These are phyloP conservation scores for Coniophora puteana DNA, from an alignment of 1,284 basidiomycete species.

Conservation along the genomic window DNA sequence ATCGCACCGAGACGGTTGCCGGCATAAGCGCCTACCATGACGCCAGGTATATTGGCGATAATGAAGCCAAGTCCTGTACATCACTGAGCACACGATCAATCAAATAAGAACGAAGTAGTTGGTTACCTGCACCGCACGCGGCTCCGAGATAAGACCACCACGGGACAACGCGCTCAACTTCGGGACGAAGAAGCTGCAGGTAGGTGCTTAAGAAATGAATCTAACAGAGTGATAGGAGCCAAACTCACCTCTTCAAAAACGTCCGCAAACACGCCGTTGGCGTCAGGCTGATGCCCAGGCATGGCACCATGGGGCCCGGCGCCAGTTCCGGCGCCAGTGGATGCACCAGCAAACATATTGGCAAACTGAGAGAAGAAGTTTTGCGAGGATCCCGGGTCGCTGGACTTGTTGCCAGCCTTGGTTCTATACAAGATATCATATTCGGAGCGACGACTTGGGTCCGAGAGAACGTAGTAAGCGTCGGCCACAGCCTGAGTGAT, in stretches of 20 bases:
- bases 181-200: conserved; percentile 66
- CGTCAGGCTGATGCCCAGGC: conserved; percentile 64
- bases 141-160: conserved; percentile 82
- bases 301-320: conserved; percentile 26
- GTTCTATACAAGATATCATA: conserved; percentile 74
- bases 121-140: conserved; percentile 43
- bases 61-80: conserved; percentile 78
- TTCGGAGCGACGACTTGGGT: conserved; percentile 73
- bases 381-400: conserved; percentile 63
- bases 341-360: conserved; percentile 53
- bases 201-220: conserved; percentile 6
- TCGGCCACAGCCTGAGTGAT: conserved; percentile 77
- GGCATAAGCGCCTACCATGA: conserved; percentile 75
- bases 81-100: conserved; percentile 15
- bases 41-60: conserved; percentile 82
- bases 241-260: conserved; percentile 82
- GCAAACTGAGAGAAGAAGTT: conserved; percentile 80
- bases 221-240: conserved; percentile 1
- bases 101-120: background rate
- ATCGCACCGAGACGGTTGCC: conserved; percentile 86
- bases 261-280: conserved; percentile 81
- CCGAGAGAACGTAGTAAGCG: conserved; percentile 94
- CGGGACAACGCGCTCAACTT: conserved; percentile 64
- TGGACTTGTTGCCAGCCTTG: conserved; percentile 46
- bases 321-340: conserved; percentile 24